Evolutionary conservation across 768 basidiomycete genomes (phyloP).

Genomic region (Russula sp.): DNA sequence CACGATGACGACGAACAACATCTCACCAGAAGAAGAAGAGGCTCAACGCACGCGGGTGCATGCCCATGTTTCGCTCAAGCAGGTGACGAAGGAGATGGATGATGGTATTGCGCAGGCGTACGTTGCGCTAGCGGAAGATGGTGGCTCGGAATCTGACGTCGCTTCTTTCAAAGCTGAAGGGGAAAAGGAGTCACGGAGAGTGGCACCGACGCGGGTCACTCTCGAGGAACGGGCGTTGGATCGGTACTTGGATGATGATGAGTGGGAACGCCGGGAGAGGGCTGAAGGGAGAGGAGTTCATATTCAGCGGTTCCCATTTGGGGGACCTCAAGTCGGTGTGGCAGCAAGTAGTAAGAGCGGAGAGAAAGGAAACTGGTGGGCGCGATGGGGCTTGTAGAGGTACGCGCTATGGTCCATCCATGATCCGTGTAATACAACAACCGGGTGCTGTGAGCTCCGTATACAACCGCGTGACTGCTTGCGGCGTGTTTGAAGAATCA

Average conservation of each 20-base stretch:
- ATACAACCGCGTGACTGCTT: too few relatives aligned
- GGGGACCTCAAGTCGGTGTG: too few relatives aligned
- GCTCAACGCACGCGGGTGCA: slow-evolving; percentile 48
- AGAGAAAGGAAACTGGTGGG: too few relatives aligned
- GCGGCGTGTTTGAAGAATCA: background rate
- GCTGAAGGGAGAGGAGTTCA: slow-evolving; percentile 35
- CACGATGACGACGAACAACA: slow-evolving; percentile 30
- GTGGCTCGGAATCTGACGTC: slow-evolving; percentile 30
- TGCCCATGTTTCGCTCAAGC: slow-evolving; percentile 60
- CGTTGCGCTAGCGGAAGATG: slow-evolving; percentile 57
- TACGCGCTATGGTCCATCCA: too few relatives aligned
- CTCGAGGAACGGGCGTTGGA: slow-evolving; percentile 54
- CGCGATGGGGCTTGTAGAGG: too few relatives aligned
- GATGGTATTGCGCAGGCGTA: slow-evolving; percentile 65
- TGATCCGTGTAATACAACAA: too few relatives aligned
- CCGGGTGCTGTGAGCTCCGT: too few relatives aligned
- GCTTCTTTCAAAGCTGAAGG: slow-evolving; percentile 32
- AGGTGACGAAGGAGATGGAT: slow-evolving; percentile 66
- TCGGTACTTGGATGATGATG: slow-evolving; percentile 62
- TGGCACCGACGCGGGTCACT: background rate
- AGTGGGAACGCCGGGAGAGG: slow-evolving; percentile 55
- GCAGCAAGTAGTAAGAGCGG: too few relatives aligned
- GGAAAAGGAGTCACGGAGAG: slow-evolving; percentile 14
- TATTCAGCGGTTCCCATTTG: slow-evolving; percentile 5
- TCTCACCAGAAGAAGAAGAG: slow-evolving; percentile 42